A percentile compares a stretch with the other conserved stretches of the same genome.
Evolutionary conservation across 1,284 basidiomycete genomes (phyloP).

Genomic region (Puccinia triticina): DNA sequence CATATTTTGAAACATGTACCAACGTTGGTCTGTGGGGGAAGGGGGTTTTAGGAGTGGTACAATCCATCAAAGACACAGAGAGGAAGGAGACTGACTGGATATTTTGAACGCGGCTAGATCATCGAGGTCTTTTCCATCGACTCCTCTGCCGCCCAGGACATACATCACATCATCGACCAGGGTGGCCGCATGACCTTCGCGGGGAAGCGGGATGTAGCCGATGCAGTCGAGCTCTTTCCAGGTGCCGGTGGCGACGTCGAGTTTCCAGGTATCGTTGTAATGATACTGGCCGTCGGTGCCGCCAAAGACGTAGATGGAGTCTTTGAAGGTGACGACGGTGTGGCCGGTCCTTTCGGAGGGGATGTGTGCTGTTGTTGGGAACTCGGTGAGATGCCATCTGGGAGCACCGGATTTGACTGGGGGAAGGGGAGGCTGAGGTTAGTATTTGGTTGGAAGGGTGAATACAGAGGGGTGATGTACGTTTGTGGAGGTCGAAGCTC

Average conservation of each 20-base stretch:
- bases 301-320: constrained; percentile 88
- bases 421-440: too few species aligned
- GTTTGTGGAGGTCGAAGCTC: constrained; percentile 91
- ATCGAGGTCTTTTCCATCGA: constrained; percentile 92
- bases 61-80: constrained; percentile 15
- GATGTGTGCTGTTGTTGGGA: constrained; percentile 72
- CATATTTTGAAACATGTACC: constrained; percentile 99
- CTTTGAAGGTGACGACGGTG: constrained; percentile 80
- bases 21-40: constrained; percentile 70
- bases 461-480: constrained; percentile 64
- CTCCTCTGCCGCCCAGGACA: constrained; percentile 93
- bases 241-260: constrained; percentile 76
- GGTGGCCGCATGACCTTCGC: constrained; percentile 95
- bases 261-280: constrained; percentile 99
- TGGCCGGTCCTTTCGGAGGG: constrained; percentile 92
- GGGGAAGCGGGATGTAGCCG: constrained; percentile 91
- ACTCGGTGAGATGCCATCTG: constrained; percentile 57
- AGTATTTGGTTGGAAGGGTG: too few species aligned
- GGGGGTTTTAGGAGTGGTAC: too few species aligned
- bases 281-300: constrained; percentile 98
- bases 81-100: constrained; percentile 70
- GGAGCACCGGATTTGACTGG: constrained; percentile 64
- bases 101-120: constrained; percentile 97
- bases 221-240: constrained; percentile 97
- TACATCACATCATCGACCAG: constrained; percentile 98